Evolutionary conservation across 108 stramenopile species (phyloP), one percentile per base, ranked within the genome.

Genomic region (Epithemia pelagica): DNA sequence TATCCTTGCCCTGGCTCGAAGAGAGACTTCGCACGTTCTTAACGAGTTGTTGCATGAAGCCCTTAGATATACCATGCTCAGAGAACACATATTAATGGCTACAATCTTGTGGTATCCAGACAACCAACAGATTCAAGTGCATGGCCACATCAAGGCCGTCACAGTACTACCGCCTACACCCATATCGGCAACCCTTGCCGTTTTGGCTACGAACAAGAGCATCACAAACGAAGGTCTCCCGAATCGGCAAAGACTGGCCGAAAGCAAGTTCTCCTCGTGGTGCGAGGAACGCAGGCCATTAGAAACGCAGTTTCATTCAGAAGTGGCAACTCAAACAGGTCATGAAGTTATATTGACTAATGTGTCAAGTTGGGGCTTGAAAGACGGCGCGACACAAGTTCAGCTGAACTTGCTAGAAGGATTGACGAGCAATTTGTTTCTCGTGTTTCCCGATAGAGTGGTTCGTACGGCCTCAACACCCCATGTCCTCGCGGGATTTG

Each of bases 361-460:
- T 5, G 15, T 46, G 70, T 59, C 22, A 52, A 62, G 29, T 28
- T 59, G 65, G 56, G 21, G 33, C 30, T 58, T 65, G 24, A 19
- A 57, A 23, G 55, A 46, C 37, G 5, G 37, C 37, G 37, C 37
- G 37, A 10, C 37, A 46, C 37, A 10, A n/a, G n/a, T n/a, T n/a
- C n/a, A n/a, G n/a, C 15, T 46, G 37, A 5, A 15, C 69, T 57
- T 91, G 51, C 67, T 91, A 31, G 90, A 91, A 66, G 90, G 90
- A 15, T 76, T 91, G 0, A 91, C 82, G 15, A 82, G 86, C 28
- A 91, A 91, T 59, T 52, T 91, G 10, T 91, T 88, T 75, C 84
- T 87, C 2, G 71, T 91, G 20, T 84, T 80, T 65, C 73, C 63
- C 56, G 82, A 85, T 65, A 76, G 79, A 3, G 71, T 77, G 27